phyloP scores from a whole-genome alignment of 225 moss, liverwort and hornwort species.

The Asterella californica region DNA sequence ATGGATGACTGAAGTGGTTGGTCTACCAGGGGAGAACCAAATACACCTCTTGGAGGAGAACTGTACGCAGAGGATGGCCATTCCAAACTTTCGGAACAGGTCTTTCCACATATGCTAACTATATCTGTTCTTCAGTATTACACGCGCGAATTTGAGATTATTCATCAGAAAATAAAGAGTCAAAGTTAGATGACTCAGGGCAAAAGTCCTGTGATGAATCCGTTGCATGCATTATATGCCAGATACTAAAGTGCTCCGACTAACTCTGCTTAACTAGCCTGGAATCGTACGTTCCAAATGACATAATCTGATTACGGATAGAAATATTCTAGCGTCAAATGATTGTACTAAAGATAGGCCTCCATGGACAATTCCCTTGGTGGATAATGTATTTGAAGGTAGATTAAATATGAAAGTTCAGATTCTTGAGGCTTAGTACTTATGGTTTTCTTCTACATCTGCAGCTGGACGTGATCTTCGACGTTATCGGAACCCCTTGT shows the following conservation, averaged over 20 bases:
- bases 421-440: not conserved
- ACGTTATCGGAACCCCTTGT: slow-evolving; percentile 91
- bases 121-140: not conserved
- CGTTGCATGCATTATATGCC: no score
- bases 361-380: no score
- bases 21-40: slow-evolving; percentile 73
- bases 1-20: slow-evolving; percentile 19
- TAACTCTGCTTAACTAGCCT: no score
- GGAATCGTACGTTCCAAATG: no score
- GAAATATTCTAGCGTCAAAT: not conserved
- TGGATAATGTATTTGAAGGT: no score
- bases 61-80: slow-evolving; percentile 64
- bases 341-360: not conserved
- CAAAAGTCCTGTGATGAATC: no score
- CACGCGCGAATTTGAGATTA: not conserved
- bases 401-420: not conserved
- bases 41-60: slow-evolving; percentile 74
- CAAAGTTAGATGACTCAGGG: no score
- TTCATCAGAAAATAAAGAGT: no score
- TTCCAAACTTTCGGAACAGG: slow-evolving; percentile 82
- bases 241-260: no score
- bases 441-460: not conserved
- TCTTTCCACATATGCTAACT: not conserved
- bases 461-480: slow-evolving; percentile 90
- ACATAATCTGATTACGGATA: not conserved